Evolutionary conservation across 2,329 filamentous ascomycete species (phyloP).

Genomic region (Didymella exigua): DNA sequence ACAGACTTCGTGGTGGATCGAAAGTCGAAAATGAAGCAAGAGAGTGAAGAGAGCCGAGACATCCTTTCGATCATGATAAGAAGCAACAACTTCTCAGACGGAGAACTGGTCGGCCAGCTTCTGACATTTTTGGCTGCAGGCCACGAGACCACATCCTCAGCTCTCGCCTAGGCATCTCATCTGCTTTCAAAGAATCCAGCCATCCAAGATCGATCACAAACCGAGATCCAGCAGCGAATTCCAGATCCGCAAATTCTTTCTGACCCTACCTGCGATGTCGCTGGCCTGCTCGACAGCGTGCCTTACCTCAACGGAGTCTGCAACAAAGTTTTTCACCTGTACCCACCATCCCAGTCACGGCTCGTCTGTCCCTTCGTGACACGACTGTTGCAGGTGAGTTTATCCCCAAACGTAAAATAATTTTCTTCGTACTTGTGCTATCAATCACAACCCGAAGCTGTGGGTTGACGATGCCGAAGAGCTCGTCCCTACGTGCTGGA

Average conservation of each 20-base stretch:
- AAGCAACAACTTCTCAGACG: slow-evolving; percentile 59
- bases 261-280: slow-evolving; percentile 32
- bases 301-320: slow-evolving; percentile 55
- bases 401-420: slow-evolving; percentile 49
- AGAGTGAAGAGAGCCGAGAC: slow-evolving; percentile 46
- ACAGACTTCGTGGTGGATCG: slow-evolving; percentile 57
- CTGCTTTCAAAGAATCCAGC: slow-evolving; percentile 69
- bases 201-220: slow-evolving; percentile 69
- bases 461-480: slow-evolving; percentile 52
- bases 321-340: slow-evolving; percentile 50
- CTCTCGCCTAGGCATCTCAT: slow-evolving; percentile 77
- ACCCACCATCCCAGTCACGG: slow-evolving; percentile 46
- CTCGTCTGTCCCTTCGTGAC: slow-evolving; percentile 40
- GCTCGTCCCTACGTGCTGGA: slow-evolving; percentile 55
- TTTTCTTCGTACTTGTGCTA: slow-evolving; percentile 50
- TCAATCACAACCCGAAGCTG: slow-evolving; percentile 50
- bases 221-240: slow-evolving; percentile 68
- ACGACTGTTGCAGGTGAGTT: slow-evolving; percentile 42
- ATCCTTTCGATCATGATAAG: slow-evolving; percentile 58
- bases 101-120: slow-evolving; percentile 60
- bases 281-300: slow-evolving; percentile 50
- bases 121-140: slow-evolving; percentile 62
- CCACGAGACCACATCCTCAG: slow-evolving; percentile 78
- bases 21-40: slow-evolving; percentile 46
- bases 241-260: slow-evolving; percentile 50